Evolutionary conservation across 2,329 filamentous ascomycete species (phyloP).

Genomic region (Colletotrichum incanum): DNA sequence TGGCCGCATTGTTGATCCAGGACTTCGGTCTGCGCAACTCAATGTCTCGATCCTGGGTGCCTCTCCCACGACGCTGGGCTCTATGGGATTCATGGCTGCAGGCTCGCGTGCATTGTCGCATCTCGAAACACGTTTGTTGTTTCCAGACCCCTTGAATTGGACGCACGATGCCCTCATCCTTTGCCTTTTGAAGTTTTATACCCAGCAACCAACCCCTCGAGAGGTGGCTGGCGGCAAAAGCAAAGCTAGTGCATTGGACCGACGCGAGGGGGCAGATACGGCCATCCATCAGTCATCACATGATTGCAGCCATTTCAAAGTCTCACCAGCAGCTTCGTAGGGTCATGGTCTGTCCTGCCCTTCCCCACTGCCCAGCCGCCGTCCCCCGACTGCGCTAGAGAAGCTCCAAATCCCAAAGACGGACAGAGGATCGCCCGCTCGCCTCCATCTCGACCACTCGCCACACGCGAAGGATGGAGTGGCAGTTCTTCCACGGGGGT

Average conservation of each 20-base stretch:
- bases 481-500: background rate
- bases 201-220: background rate
- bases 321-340: background rate
- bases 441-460: constrained; percentile 35
- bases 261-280: constrained; percentile 15
- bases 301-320: background rate
- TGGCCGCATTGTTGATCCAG: background rate
- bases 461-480: background rate
- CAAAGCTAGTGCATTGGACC: constrained; percentile 12
- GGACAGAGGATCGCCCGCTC: constrained; percentile 22
- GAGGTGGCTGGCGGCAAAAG: constrained; percentile 7
- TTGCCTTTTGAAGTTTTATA: background rate
- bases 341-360: constrained; percentile 17
- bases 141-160: background rate
- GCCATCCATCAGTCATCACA: background rate
- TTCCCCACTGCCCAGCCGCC: constrained; percentile 6
- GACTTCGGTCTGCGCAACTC: background rate
- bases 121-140: no score
- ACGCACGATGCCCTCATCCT: constrained; percentile 21
- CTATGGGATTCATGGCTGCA: no score
- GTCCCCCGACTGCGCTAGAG: constrained; percentile 27
- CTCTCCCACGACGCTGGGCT: background rate
- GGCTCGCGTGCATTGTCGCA: background rate
- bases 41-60: background rate
- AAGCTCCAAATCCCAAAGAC: constrained; percentile 21